Conservation (phyloP, 352 stramenopile genomes). For the Phytophthora pseudosyringae region DNA sequence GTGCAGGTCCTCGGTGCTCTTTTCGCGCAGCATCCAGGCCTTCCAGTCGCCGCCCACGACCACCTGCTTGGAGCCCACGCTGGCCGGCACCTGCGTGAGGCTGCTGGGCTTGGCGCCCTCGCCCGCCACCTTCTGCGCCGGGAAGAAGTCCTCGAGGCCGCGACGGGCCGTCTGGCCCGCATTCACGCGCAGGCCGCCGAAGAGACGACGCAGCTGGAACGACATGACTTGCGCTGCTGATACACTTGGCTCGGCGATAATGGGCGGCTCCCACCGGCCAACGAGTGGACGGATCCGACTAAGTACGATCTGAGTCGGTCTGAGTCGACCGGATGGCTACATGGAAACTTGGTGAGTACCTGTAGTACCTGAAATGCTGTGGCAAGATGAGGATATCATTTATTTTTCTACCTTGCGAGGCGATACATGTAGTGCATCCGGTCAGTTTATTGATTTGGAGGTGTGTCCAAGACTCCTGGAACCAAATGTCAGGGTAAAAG, state of each 20-base stretch:
- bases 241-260: constrained; percentile 3
- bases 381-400: too few relatives aligned
- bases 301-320: constrained; percentile 23
- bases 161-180: constrained; percentile 45
- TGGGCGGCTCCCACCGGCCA: constrained; percentile 12
- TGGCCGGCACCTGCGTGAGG: constrained; percentile 66
- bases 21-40: constrained; percentile 96
- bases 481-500: too few relatives aligned
- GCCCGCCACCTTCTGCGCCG: constrained; percentile 52
- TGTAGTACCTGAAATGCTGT: too few relatives aligned
- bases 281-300: neutral
- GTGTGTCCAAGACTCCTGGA: too few relatives aligned
- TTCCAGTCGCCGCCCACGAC: constrained; percentile 94
- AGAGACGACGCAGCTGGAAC: constrained; percentile 74
- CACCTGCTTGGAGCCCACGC: constrained; percentile 61
- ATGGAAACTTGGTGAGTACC: too few relatives aligned
- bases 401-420: too few relatives aligned
- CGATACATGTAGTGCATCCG: too few relatives aligned
- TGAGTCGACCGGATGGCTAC: neutral
- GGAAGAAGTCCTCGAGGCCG: constrained; percentile 82
- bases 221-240: constrained; percentile 33
- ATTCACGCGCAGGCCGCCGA: constrained; percentile 63
- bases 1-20: constrained; percentile 98
- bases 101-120: constrained; percentile 62
- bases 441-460: too few relatives aligned